Evolutionary conservation across 2,329 filamentous ascomycete species (phyloP), one percentile per base, ranked within the genome.

Genomic region (Aspergillus viridinutans): DNA sequence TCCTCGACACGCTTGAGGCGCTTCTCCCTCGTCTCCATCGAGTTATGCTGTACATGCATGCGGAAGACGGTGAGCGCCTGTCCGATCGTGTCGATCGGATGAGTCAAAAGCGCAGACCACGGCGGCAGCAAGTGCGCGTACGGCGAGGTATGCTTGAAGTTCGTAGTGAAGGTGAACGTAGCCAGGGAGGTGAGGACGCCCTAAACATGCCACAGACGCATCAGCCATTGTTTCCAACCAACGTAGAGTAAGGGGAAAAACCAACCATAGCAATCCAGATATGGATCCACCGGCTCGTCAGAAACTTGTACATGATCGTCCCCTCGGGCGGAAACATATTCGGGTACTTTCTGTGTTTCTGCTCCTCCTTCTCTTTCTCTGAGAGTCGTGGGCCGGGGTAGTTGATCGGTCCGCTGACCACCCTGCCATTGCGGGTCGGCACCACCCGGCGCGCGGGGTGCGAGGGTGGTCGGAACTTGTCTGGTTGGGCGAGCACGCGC

Each of bases 381-480:
- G 84, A 86, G 59, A 92, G 76, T 23, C 84, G 76, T 20, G 90
- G 89, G 40, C 91, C 92, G 0, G 78, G 76, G 71, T 95, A 96
- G 73, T 88, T 85, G 66, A 82, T 81, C 29, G 87, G 86, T 53
- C 74, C 66, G 26, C 55, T 47, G 54, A 65, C 43, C 54, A 69
- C 49, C 50, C 64, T 53, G 42, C 65, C 54, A 57, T 69, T 67
- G 55, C 66, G 69, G 32, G 76, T 74, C 62, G 82, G 80, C 54
- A 83, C 81, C 4, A 83, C 80, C 32, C 91, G 82, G 6, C 89
- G 82, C 23, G 89, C 80, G 12, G 89, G 88, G 73, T 97, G 94
- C 0, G 93, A 97, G 0, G 94, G 94, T 2, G 94, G 93, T 50
- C 90, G 90, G 81, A 96, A 97, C 72, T 88, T 89, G 68, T 89